Percentiles rank a stretch among this genome's conserved stretches.
Conservation (phyloP, 2,329 filamentous ascomycete genomes). For the Lachnellula arida region DNA sequence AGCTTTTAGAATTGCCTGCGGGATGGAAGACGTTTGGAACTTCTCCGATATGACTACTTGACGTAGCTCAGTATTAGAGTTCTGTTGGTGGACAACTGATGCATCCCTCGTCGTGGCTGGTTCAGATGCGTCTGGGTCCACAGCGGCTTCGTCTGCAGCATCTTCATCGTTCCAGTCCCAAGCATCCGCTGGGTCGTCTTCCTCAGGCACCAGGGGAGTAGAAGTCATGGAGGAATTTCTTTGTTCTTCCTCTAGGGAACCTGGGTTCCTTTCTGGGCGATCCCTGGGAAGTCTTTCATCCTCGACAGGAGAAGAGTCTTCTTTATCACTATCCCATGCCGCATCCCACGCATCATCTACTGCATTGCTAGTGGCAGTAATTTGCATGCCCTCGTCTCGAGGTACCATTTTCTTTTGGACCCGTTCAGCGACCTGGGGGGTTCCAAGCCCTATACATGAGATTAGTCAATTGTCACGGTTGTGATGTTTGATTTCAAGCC, state of each 20-base stretch:
- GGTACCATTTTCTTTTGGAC: slow-evolving; percentile 79
- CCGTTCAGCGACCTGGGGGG: slow-evolving; percentile 69
- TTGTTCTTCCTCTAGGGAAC: slow-evolving; percentile 5
- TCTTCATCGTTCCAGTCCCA: slow-evolving; percentile 84
- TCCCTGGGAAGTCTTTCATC: slow-evolving; percentile 4
- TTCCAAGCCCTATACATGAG: slow-evolving; percentile 52
- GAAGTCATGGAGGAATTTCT: background rate
- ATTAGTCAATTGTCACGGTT: background rate
- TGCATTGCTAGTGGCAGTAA: slow-evolving; percentile 48
- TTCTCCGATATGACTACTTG: slow-evolving; percentile 78
- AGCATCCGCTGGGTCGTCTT: slow-evolving; percentile 41
- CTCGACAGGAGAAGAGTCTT: slow-evolving; percentile 34
- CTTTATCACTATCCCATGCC: slow-evolving; percentile 68
- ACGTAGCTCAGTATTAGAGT: slow-evolving; percentile 8
- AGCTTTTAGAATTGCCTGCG: slow-evolving; percentile 68
- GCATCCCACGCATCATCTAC: slow-evolving; percentile 64
- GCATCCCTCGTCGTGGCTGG: background rate
- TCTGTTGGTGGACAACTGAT: background rate
- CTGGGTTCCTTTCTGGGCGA: background rate
- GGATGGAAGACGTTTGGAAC: slow-evolving; percentile 85
- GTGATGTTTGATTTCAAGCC: background rate
- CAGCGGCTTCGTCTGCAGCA: slow-evolving; percentile 31
- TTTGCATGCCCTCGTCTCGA: slow-evolving; percentile 58
- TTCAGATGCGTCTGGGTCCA: slow-evolving; percentile 17
- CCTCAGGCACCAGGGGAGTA: slow-evolving; percentile 25